Percentiles rank a stretch among this genome's conserved stretches.
phyloP scores from a whole-genome alignment of 1,284 basidiomycete species.

The Ustilago lituana region DNA sequence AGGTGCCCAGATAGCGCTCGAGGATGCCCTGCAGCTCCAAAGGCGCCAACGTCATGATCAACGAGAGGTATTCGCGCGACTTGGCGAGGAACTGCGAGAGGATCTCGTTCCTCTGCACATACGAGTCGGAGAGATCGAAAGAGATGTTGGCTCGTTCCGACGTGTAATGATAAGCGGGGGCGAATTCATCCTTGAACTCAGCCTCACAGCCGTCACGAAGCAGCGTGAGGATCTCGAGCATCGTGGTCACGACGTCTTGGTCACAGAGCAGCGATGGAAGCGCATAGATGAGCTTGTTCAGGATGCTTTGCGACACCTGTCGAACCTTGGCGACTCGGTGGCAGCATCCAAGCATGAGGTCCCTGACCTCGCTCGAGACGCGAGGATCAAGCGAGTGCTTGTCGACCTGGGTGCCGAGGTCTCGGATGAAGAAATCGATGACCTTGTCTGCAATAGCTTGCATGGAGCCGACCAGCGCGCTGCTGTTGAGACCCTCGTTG shows the following conservation, averaged over 20 bases:
- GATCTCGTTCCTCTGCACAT: constrained; percentile 84
- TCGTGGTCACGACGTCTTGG: constrained; percentile 76
- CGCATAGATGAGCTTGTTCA: constrained; percentile 85
- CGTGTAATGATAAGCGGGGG: constrained; percentile 82
- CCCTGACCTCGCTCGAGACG: constrained; percentile 79
- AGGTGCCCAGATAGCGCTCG: constrained; percentile 72
- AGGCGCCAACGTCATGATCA: constrained; percentile 85
- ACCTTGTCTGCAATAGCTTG: constrained; percentile 88
- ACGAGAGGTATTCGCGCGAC: constrained; percentile 82
- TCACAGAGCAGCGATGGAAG: constrained; percentile 96
- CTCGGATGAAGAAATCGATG: constrained; percentile 60
- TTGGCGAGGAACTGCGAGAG: constrained; percentile 78
- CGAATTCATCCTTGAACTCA: constrained; percentile 92
- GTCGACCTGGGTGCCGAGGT: constrained; percentile 73
- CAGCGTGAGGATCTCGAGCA: constrained; percentile 90
- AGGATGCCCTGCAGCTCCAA: constrained; percentile 91
- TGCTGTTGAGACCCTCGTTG: constrained; percentile 84
- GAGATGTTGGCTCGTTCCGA: constrained; percentile 80
- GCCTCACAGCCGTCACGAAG: constrained; percentile 88
- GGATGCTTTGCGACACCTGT: constrained; percentile 81
- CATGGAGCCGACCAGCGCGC: constrained; percentile 77
- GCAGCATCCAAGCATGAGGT: constrained; percentile 81
- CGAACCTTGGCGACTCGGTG: constrained; percentile 85
- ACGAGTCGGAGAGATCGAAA: constrained; percentile 87
- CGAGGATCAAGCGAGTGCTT: constrained; percentile 80